These are phyloP conservation scores for Debaryomyces singareniensis DNA, from an alignment of 1,139 yeast species.

Conservation along the genomic window DNA sequence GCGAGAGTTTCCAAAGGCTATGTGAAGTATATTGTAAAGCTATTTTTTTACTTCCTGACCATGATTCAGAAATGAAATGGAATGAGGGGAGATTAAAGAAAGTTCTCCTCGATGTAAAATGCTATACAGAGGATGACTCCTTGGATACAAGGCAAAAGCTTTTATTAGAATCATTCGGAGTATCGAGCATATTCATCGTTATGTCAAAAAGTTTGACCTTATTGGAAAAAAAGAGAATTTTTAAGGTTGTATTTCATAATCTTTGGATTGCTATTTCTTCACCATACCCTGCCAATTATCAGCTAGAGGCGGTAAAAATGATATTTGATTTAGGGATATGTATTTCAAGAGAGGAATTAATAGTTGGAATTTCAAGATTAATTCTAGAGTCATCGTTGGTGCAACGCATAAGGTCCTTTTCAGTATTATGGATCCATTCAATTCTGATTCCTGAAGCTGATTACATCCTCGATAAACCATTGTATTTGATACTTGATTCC, in stretches of 20 bases:
- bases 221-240: conserved; percentile 22
- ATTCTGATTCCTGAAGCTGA: conserved; percentile 34
- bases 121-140: not conserved
- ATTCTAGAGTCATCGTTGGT: conserved; percentile 31
- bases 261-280: conserved; percentile 45
- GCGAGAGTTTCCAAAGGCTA: conserved; percentile 18
- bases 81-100: not conserved
- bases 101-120: not conserved
- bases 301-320: conserved; percentile 56
- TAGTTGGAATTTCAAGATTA: conserved; percentile 52
- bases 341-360: conserved; percentile 40
- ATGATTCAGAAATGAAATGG: conserved; percentile 1
- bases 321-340: conserved; percentile 38
- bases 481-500: conserved; percentile 61
- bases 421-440: conserved; percentile 58
- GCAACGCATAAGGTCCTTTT: conserved; percentile 42
- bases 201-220: conserved; percentile 19
- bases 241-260: conserved; percentile 31
- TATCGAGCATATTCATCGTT: conserved; percentile 38
- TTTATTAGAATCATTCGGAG: conserved; percentile 35
- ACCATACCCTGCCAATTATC: conserved; percentile 41
- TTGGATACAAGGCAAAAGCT: conserved; percentile 6
- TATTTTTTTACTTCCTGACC: conserved; percentile 11
- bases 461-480: conserved; percentile 52
- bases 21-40: conserved; percentile 37